A percentile compares a stretch with the other conserved stretches of the same genome.
phyloP scores from a whole-genome alignment of 192 early-diverging fungal species.

The Phlyctochytrium bullatum region DNA sequence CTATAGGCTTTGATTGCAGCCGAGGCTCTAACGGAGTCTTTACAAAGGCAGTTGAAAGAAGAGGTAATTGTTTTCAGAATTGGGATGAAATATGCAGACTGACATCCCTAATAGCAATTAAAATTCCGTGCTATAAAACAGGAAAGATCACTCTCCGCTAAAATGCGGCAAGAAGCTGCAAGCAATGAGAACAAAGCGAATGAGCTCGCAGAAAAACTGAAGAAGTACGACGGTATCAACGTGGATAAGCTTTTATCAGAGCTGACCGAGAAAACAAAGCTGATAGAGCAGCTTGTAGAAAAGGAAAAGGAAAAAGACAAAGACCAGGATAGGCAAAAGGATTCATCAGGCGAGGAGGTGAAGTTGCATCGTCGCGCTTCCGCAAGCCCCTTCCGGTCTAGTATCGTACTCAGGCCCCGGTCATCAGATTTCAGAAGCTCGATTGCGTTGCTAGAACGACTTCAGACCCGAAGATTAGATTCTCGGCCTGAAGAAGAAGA shows the following conservation, averaged over 20 bases:
- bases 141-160: conserved; percentile 29
- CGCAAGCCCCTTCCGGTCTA: not conserved
- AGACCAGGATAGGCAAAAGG: conserved; percentile 1
- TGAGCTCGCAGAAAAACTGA: conserved; percentile 39
- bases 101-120: conserved; percentile 29
- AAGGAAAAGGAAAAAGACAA: conserved; percentile 23
- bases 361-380: not conserved
- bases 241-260: conserved; percentile 46
- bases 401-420: not conserved
- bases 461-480: too few species aligned
- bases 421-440: not conserved
- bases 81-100: not conserved
- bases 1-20: conserved; percentile 19
- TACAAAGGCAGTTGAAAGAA: conserved; percentile 45
- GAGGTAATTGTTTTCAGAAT: conserved; percentile 27
- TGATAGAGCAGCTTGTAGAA: conserved; percentile 42
- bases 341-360: not conserved
- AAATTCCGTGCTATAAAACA: conserved; percentile 31
- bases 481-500: too few species aligned
- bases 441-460: too few species aligned
- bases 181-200: conserved; percentile 13
- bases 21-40: conserved; percentile 38
- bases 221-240: conserved; percentile 44
- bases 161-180: conserved; percentile 6
- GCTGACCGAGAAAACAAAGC: conserved; percentile 43